phyloP scores from a whole-genome alignment of 495 filamentous ascomycete genomes.

The Rhypophila decipiens region DNA sequence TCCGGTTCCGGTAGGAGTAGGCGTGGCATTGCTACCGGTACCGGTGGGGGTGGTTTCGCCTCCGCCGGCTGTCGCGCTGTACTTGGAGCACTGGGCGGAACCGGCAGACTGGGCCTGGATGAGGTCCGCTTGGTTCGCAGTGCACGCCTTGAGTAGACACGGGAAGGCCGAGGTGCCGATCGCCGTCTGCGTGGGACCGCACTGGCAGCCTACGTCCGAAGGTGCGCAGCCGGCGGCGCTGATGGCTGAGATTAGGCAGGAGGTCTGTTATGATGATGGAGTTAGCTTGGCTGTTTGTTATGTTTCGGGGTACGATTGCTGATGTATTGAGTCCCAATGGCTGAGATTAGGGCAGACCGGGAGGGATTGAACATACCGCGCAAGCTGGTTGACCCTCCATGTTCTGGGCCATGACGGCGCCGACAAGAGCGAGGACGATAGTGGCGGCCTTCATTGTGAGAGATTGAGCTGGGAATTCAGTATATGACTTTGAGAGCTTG shows the following conservation, averaged over 20 bases:
- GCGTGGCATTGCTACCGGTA: neutral
- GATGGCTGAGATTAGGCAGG: constrained; percentile 21
- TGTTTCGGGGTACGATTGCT: too few species aligned
- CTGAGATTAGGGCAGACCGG: too few species aligned
- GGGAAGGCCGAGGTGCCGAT: constrained; percentile 14
- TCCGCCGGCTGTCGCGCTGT: constrained; percentile 5
- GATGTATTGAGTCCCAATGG: too few species aligned
- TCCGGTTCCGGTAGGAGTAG: neutral
- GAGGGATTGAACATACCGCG: constrained; percentile 20
- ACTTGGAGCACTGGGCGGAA: constrained; percentile 12
- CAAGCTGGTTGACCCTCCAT: constrained; percentile 27
- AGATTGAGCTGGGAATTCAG: too few species aligned
- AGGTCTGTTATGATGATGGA: constrained; percentile 11
- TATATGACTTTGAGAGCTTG: too few species aligned
- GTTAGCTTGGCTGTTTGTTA: neutral
- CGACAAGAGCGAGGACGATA: constrained; percentile 13
- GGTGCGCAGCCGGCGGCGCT: constrained; percentile 18
- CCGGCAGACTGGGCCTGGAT: constrained; percentile 19
- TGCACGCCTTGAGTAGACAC: constrained; percentile 19
- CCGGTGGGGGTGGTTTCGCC: neutral
- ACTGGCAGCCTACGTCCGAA: constrained; percentile 22
- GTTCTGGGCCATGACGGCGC: constrained; percentile 22
- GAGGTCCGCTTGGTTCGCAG: constrained; percentile 1
- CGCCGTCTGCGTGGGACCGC: constrained; percentile 12
- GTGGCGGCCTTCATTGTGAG: constrained; percentile 23